Evolutionary conservation across 352 stramenopile species (phyloP).

Genomic region (Elongisporangium senticosum): DNA sequence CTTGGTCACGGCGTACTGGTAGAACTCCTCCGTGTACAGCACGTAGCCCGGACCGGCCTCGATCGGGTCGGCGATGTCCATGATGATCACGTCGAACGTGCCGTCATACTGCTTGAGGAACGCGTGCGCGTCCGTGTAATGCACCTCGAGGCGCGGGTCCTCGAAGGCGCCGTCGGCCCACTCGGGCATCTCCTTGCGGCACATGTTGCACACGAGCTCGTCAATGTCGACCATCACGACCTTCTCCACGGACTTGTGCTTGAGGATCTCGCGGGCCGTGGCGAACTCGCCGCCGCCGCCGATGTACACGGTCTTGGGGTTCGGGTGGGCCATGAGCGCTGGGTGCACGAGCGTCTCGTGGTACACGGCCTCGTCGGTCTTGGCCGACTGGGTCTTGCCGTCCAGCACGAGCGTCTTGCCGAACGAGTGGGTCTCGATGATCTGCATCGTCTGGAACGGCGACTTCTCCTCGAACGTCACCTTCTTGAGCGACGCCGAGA

Average conservation of each 20-base stretch:
- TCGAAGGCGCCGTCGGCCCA: slow-evolving; percentile 88
- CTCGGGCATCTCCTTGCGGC: slow-evolving; percentile 90
- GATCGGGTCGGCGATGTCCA: slow-evolving; percentile 94
- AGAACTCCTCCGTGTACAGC: slow-evolving; percentile 87
- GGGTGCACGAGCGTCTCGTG: slow-evolving; percentile 95
- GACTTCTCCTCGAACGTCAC: slow-evolving; percentile 86
- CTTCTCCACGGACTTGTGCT: slow-evolving; percentile 90
- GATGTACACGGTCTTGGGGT: slow-evolving; percentile 90
- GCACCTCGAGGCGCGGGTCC: slow-evolving; percentile 89
- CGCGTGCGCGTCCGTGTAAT: slow-evolving; percentile 87
- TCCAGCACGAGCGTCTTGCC: slow-evolving; percentile 94
- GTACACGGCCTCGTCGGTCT: slow-evolving; percentile 94
- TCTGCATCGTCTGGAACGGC: slow-evolving; percentile 91
- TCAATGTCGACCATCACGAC: slow-evolving; percentile 97
- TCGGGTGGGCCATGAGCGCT: slow-evolving; percentile 82
- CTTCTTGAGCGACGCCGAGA: slow-evolving; percentile 86
- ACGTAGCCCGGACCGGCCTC: slow-evolving; percentile 92
- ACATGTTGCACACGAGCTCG: slow-evolving; percentile 90
- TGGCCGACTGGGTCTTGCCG: slow-evolving; percentile 92
- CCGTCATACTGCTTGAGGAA: slow-evolving; percentile 84
- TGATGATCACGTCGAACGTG: slow-evolving; percentile 93
- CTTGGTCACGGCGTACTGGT: slow-evolving; percentile 84
- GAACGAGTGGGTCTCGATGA: slow-evolving; percentile 91
- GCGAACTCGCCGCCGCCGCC: slow-evolving; percentile 92
- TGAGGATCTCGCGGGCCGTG: slow-evolving; percentile 89